Percentiles rank a stretch among this genome's conserved stretches.
Evolutionary conservation across 129 eudicot genomes (phyloP).

Genomic region (Kitagawia praeruptora): DNA sequence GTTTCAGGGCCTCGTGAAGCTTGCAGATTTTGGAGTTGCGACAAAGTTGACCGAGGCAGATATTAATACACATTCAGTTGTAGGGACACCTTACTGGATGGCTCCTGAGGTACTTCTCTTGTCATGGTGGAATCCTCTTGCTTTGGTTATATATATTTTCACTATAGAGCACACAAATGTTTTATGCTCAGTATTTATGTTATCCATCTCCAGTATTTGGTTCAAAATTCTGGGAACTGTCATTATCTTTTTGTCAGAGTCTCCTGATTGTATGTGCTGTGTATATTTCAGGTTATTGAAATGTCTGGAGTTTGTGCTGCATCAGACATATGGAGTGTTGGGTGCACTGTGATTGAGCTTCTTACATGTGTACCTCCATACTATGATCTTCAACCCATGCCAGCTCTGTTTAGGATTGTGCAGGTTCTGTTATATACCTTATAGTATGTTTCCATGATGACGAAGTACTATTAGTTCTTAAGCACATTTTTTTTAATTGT

Average conservation of each 20-base stretch:
- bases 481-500: neutral
- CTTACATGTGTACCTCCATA: conserved; percentile 98
- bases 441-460: neutral
- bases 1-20: conserved; percentile 94
- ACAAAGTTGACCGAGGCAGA: conserved; percentile 97
- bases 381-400: conserved; percentile 99
- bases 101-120: conserved; percentile 82
- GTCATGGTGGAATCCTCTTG: neutral
- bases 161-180: neutral
- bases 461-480: neutral
- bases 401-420: conserved; percentile 94
- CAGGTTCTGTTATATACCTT: conserved; percentile 39
- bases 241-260: neutral
- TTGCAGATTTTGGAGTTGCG: conserved; percentile 99
- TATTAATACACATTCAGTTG: conserved; percentile 96
- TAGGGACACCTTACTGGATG: conserved; percentile 99
- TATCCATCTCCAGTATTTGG: neutral
- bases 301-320: conserved; percentile 99
- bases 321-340: conserved; percentile 99
- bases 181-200: neutral
- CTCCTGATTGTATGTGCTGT: neutral
- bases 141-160: neutral
- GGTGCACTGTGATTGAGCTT: conserved; percentile 98
- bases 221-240: neutral
- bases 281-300: conserved; percentile 78